Evolutionary conservation across 306 rosid species (phyloP).

Genomic region (Gleditsia sinensis): DNA sequence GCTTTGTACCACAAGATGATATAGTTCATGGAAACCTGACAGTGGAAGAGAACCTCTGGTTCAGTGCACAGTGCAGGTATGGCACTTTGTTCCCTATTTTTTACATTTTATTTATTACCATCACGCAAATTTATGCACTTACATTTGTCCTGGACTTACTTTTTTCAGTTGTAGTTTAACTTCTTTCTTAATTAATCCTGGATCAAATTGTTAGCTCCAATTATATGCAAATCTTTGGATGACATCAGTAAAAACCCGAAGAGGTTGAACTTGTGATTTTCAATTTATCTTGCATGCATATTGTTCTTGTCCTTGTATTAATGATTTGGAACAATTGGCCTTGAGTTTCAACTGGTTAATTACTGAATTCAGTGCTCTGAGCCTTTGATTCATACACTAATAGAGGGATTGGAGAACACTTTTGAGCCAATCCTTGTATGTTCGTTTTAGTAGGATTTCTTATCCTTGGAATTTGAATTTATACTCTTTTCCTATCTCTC

Average conservation of each 20-base stretch:
- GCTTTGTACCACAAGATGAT: conserved; percentile 99
- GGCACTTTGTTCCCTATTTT: conserved; percentile 26
- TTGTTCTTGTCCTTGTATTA: neutral
- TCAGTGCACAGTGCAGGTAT: conserved; percentile 96
- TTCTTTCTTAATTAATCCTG: neutral
- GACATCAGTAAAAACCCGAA: neutral
- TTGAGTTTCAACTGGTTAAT: neutral
- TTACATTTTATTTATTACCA: neutral
- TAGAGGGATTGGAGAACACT: no score
- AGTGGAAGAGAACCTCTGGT: conserved; percentile 98
- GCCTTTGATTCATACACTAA: neutral
- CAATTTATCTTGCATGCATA: neutral
- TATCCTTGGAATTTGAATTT: no score
- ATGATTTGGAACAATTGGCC: neutral
- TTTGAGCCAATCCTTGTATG: no score
- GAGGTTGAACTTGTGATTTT: neutral
- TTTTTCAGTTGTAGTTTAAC: neutral
- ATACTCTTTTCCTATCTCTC: no score
- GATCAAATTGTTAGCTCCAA: conserved; percentile 1
- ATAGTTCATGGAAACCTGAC: conserved; percentile 95
- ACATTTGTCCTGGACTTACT: neutral
- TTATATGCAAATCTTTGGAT: no score
- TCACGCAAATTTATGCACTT: conserved; percentile 14
- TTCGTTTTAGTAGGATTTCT: no score
- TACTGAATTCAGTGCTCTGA: neutral